Evolutionary conservation across 164 flowering plant species (phyloP).

Genomic region (Berberis vulgaris): DNA sequence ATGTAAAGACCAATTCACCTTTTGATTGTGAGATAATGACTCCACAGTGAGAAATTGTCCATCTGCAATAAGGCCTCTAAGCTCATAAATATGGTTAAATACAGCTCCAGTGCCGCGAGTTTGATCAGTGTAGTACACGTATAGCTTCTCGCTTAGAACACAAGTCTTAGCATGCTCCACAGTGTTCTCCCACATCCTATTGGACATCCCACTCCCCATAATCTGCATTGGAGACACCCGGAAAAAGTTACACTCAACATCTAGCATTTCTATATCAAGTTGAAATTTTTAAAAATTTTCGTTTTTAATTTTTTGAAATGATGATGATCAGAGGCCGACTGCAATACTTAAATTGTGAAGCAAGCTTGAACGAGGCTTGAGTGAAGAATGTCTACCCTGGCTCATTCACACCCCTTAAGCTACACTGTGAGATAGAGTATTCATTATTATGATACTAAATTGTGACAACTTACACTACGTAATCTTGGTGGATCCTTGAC

Average conservation of each 20-base stretch:
- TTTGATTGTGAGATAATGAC: constrained; percentile 72
- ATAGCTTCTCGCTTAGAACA: constrained; percentile 65
- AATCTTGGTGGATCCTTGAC: constrained; percentile 69
- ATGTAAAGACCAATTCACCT: constrained; percentile 31
- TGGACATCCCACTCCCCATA: constrained; percentile 97
- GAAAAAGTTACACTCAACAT: not conserved
- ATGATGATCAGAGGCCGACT: no score
- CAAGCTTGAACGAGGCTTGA: no score
- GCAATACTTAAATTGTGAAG: no score
- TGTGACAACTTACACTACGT: constrained; percentile 52
- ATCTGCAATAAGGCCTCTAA: constrained; percentile 67
- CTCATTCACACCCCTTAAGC: no score
- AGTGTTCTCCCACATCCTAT: constrained; percentile 95
- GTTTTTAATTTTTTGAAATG: no score
- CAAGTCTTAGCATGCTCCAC: constrained; percentile 93
- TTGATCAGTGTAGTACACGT: constrained; percentile 67
- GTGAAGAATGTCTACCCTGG: no score
- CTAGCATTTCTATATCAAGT: no score
- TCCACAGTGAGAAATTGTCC: constrained; percentile 64
- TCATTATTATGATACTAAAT: not conserved
- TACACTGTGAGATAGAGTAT: no score
- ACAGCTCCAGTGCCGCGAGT: constrained; percentile 62
- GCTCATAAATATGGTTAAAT: constrained; percentile 79
- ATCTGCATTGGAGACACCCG: constrained; percentile 26
- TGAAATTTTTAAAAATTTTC: no score